These are phyloP conservation scores for Myochromella boudieri DNA, from an alignment of 768 basidiomycete genomes.

Conservation along the genomic window DNA sequence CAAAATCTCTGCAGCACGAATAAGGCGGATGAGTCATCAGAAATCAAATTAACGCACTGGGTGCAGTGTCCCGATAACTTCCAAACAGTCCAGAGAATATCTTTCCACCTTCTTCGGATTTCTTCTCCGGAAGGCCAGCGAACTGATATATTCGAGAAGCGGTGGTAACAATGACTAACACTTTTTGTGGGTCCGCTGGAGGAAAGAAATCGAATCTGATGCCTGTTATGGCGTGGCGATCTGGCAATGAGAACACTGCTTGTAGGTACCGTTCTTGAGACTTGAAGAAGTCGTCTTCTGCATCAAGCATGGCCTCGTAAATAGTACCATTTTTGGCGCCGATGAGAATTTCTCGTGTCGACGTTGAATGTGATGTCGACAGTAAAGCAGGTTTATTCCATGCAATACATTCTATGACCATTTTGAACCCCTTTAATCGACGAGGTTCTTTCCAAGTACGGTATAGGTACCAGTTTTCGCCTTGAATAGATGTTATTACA, in stretches of 20 bases:
- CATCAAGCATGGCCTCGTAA: constrained; percentile 87
- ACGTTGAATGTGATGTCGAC: constrained; percentile 64
- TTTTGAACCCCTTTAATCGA: constrained; percentile 76
- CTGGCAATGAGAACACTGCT: constrained; percentile 73
- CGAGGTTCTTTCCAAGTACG: constrained; percentile 80
- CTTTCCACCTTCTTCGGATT: constrained; percentile 72
- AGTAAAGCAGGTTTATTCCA: constrained; percentile 81
- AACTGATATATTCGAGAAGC: constrained; percentile 91
- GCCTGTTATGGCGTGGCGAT: constrained; percentile 82
- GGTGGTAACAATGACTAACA: constrained; percentile 80
- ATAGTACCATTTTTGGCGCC: constrained; percentile 84
- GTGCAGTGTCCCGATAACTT: constrained; percentile 70
- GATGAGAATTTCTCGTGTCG: constrained; percentile 83
- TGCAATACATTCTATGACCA: constrained; percentile 87
- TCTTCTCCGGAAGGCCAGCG: constrained; percentile 63
- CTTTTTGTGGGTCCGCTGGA: constrained; percentile 57
- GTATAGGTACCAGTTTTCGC: constrained; percentile 93
- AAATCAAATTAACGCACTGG: constrained; percentile 52
- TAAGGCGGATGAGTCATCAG: background rate
- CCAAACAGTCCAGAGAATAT: constrained; percentile 76
- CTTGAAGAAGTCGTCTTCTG: constrained; percentile 90
- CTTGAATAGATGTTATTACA: constrained; percentile 79
- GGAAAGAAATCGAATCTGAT: constrained; percentile 80
- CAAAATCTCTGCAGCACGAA: constrained; percentile 64
- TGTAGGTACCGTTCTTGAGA: constrained; percentile 81